Base-by-base conservation (phyloP, 2,329 filamentous ascomycete genomes). In the Trichoderma asperellum region DNA sequence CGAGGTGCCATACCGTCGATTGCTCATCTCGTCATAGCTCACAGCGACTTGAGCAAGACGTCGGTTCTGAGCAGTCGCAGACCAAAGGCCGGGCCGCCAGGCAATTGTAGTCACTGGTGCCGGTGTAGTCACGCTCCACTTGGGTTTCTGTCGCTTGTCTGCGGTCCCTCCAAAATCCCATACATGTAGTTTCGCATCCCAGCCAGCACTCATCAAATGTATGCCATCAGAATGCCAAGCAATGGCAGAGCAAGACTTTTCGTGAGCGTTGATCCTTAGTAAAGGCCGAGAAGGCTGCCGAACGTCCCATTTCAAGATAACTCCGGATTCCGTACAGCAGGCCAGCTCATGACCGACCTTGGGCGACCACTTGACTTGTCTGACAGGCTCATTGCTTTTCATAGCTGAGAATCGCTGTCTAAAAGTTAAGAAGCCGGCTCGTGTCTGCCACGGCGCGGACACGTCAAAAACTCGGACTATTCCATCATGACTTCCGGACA, bases 191-290 rank as follows among this genome's bases (percentile, higher is more conserved):
- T 85, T 86, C 70, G 84, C 84, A 75, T 92, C 89, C 72, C 85
- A 81, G 7, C 89, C 88, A 5, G 85, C 88, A 71, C 88, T 91
- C 60, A 89, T 83, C 12, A 91, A 79, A 73, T 91, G 88, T n/a
- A 85, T 83, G 16, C 89, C 89, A 74, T 91, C 89, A 0, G 88
- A 87, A 72, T 92, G 89, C 89, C 89, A 92, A 3, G 87, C 84
- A 55, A 91, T 86, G 0, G 87, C 83, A 2, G 85, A 82, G 73
- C 87, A 88, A 0, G 86, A 82, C 71, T 86, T 88, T 68, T 89
- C 86, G 74, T 91, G 88, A 0, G 86, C 88, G 35, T 87, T 86
- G 73, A 91, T 86, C 72, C 86, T 84, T 60, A 90, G 75, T 14
- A 89, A 73, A 1, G 88, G 88, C 11, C 83, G 81, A 18, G 77